Evolutionary conservation across 345 rosid species (phyloP).

Genomic region (Anastatica hierochuntica): DNA sequence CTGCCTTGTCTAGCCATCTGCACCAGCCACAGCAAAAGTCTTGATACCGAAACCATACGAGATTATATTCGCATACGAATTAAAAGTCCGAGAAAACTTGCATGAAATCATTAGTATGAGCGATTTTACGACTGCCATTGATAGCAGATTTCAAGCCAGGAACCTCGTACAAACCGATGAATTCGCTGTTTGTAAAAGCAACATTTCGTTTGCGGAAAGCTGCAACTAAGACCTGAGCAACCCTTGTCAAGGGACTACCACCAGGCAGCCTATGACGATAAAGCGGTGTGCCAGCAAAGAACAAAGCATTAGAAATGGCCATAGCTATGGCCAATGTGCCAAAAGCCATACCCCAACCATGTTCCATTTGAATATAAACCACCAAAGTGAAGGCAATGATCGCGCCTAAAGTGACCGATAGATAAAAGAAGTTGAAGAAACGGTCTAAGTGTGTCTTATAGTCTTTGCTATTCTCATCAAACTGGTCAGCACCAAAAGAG

Average conservation of each 20-base stretch:
- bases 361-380: constrained; percentile 71
- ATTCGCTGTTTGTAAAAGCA: constrained; percentile 58
- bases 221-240: constrained; percentile 78
- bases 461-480: constrained; percentile 63
- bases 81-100: too few relatives aligned
- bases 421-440: constrained; percentile 91
- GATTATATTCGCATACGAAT: too few relatives aligned
- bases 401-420: constrained; percentile 73
- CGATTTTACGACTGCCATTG: constrained; percentile 73
- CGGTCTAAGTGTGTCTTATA: constrained; percentile 76
- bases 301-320: constrained; percentile 68
- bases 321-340: constrained; percentile 80
- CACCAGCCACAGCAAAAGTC: neutral
- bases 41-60: too few relatives aligned
- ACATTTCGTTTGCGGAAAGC: constrained; percentile 56
- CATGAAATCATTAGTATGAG: constrained; percentile 65
- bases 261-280: constrained; percentile 92
- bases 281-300: constrained; percentile 77
- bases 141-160: constrained; percentile 65
- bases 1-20: constrained; percentile 89
- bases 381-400: constrained; percentile 83
- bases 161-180: constrained; percentile 66
- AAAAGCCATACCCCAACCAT: constrained; percentile 84
- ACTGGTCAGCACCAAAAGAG: constrained; percentile 96
- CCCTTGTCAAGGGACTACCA: constrained; percentile 88